A percentile compares a stretch with the other conserved stretches of the same genome.
Conservation (phyloP, 495 filamentous ascomycete species). For the Pyrenula massariospora region DNA sequence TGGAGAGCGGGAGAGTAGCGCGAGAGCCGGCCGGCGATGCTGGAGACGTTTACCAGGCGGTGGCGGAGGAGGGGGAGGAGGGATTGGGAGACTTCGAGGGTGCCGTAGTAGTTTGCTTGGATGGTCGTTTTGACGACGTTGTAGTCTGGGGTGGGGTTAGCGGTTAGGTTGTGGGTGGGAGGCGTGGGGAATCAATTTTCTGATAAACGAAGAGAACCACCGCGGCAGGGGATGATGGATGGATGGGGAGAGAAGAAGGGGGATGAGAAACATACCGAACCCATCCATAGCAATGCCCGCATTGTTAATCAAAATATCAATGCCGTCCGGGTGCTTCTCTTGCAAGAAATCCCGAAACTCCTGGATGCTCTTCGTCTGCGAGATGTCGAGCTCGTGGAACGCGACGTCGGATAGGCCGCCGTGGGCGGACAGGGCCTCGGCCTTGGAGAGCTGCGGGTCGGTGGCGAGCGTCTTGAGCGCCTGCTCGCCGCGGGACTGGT, state of each 20-base stretch:
- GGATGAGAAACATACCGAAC: constrained; percentile 10
- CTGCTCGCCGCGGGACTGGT: constrained; percentile 23
- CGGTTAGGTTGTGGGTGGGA: background rate
- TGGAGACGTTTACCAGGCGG: constrained; percentile 34
- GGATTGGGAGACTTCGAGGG: constrained; percentile 21
- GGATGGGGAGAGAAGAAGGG: no score
- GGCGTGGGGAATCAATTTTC: background rate
- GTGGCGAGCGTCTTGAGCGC: constrained; percentile 22
- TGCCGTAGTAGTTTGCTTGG: constrained; percentile 34
- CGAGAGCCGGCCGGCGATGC: constrained; percentile 24
- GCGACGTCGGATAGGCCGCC: constrained; percentile 30
- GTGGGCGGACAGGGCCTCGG: constrained; percentile 24
- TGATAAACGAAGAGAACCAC: background rate
- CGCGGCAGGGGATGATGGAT: no score
- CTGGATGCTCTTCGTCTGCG: constrained; percentile 23
- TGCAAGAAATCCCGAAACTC: constrained; percentile 25
- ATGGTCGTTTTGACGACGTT: constrained; percentile 35
- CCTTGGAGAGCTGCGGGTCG: constrained; percentile 26
- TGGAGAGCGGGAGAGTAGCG: constrained; percentile 25
- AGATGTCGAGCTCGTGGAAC: constrained; percentile 31
- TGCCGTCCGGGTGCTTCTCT: constrained; percentile 24
- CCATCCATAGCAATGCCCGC: constrained; percentile 27
- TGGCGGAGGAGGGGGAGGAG: constrained; percentile 29
- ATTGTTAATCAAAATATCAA: constrained; percentile 40
- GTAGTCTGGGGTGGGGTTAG: constrained; percentile 14